Evolutionary conservation across 805 yeast species (phyloP).

Genomic region (Starmerella powellii): DNA sequence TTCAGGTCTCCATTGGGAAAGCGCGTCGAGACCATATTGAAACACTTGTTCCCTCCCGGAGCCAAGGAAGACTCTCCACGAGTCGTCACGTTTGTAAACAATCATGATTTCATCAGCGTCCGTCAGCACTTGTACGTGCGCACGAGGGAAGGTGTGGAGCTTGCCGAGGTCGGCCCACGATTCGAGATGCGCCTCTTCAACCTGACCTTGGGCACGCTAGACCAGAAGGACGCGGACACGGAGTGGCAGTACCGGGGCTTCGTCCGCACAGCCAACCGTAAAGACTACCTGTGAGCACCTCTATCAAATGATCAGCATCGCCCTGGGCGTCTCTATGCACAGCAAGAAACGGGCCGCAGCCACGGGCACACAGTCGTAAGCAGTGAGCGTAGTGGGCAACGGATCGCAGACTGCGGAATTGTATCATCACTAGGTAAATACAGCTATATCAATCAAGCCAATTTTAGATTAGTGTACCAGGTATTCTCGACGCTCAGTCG

Average conservation of each 20-base stretch:
- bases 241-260: conserved; percentile 94
- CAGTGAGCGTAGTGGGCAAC: no score
- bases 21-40: conserved; percentile 65
- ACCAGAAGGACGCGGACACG: conserved; percentile 92
- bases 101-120: conserved; percentile 83
- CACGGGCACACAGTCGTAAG: no score
- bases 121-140: conserved; percentile 90
- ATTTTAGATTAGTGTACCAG: no score
- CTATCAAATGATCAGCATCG: no score
- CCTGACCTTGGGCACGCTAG: conserved; percentile 76
- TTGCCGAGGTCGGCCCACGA: conserved; percentile 97
- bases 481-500: no score
- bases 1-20: conserved; percentile 71
- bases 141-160: conserved; percentile 76
- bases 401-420: no score
- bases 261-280: conserved; percentile 88
- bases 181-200: conserved; percentile 93
- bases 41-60: conserved; percentile 95
- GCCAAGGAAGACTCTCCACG: conserved; percentile 79
- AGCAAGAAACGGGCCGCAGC: no score
- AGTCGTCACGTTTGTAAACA: conserved; percentile 84
- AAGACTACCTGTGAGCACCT: conserved; percentile 53
- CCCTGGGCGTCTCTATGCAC: no score
- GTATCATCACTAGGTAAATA: no score
- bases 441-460: no score